Evolutionary conservation across 192 early-diverging fungal genomes (phyloP), one percentile per base, ranked within the genome.

Genomic region (Backusella tuberculispora): DNA sequence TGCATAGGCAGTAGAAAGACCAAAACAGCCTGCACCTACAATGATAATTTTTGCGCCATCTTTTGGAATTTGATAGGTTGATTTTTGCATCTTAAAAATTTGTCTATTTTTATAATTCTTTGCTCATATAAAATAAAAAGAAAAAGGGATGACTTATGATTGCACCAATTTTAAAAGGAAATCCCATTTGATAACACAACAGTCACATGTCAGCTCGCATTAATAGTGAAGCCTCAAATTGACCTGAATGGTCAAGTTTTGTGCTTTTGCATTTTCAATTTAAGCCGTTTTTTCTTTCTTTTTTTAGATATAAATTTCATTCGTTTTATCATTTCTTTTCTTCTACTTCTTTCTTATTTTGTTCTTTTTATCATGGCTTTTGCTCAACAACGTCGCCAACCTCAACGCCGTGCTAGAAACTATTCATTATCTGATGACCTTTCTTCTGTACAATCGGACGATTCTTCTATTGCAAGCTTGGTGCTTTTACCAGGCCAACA

Each of bases 1-100:
- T 17, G 80, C 76, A 53, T 75, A 66, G 2, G 80, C 76, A 34
- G 76, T 77, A 12, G 80, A 82, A 37, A 82, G 37, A 19, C 80
- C 80, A 73, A 82, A 82, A 17, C 76, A 82, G 0, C 80, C 80
- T 5, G 76, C 80, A 48, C 80, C 80, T 45, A 82, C 80, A 75
- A 82, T 78, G n/a, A 82, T 76, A 4, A 80, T 70, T 64, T 76
- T 80, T 66, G 74, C 46, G 15, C 74, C 68, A 6, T 37, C 9
- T 26, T 69, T 70, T 24, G 74, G 74, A 64, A 44, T 46, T 38
- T 43, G 9, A 34, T 76, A 76, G n/a, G 43, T 14, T 38, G 65
- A 60, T 60, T 60, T 60, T 24, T 60, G 53, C 53, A 60, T 60
- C 1, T 24, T 48, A 19, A n/a, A 50, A 50, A 50, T 50, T 50